phyloP scores from a whole-genome alignment of 495 filamentous ascomycete genomes.

The Bacidia rubella region DNA sequence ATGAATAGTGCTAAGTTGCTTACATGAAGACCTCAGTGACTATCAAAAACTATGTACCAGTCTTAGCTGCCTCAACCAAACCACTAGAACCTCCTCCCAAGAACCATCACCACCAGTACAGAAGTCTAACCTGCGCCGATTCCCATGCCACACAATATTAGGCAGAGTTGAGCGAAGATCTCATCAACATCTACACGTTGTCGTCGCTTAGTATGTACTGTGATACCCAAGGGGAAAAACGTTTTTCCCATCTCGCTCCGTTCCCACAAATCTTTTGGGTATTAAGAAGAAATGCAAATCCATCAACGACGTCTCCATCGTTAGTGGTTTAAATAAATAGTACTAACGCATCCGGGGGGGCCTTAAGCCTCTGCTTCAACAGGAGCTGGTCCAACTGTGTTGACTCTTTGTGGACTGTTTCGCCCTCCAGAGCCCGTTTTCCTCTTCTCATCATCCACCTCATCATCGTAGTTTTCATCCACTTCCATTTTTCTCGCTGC shows the following conservation, averaged over 20 bases:
- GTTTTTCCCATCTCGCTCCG: not conserved
- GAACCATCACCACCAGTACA: too few relatives aligned
- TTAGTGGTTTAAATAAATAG: too few relatives aligned
- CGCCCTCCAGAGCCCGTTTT: constrained; percentile 34
- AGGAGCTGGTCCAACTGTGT: constrained; percentile 19
- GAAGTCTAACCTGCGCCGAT: not conserved
- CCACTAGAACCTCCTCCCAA: too few relatives aligned
- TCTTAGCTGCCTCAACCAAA: too few relatives aligned
- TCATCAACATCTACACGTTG: not conserved
- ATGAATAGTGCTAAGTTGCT: too few relatives aligned
- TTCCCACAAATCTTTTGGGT: not conserved
- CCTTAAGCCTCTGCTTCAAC: constrained; percentile 16
- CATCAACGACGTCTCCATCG: too few relatives aligned
- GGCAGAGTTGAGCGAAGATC: not conserved
- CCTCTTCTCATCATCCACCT: constrained; percentile 70
- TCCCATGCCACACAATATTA: too few relatives aligned
- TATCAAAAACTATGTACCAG: too few relatives aligned
- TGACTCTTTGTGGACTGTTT: constrained; percentile 26
- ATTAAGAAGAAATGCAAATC: not conserved
- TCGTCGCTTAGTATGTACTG: not conserved
- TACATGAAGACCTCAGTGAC: too few relatives aligned
- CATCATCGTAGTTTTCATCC: constrained; percentile 92
- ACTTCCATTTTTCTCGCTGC: constrained; percentile 92
- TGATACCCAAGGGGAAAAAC: not conserved
- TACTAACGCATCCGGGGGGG: too few relatives aligned